These are phyloP conservation scores for Penicillium chermesinum DNA, from an alignment of 495 filamentous ascomycete species.

Conservation along the genomic window DNA sequence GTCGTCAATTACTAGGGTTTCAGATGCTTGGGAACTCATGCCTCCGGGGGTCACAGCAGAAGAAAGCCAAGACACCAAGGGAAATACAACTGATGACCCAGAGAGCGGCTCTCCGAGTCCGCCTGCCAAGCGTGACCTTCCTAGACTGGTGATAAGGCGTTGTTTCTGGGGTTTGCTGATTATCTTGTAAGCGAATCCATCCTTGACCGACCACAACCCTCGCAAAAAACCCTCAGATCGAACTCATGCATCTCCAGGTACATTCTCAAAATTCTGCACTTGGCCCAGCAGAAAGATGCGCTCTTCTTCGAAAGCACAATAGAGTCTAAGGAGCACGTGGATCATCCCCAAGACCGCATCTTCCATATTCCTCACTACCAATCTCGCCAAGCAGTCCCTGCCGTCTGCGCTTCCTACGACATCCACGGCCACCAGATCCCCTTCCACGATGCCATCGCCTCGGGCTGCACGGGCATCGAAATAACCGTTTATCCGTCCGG, in stretches of 20 bases:
- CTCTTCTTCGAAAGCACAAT: not conserved
- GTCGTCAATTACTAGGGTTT: not conserved
- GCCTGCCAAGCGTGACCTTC: not conserved
- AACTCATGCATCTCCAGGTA: not conserved
- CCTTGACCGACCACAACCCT: too few relatives aligned
- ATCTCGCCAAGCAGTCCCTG: not conserved
- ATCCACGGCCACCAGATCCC: constrained; percentile 19
- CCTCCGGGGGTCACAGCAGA: too few relatives aligned
- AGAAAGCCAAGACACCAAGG: too few relatives aligned
- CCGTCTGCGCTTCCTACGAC: constrained; percentile 9
- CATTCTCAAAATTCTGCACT: not conserved
- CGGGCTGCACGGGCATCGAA: constrained; percentile 60
- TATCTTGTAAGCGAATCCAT: not conserved
- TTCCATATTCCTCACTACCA: not conserved
- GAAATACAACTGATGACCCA: too few relatives aligned
- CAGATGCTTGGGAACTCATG: not conserved
- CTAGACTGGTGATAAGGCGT: not conserved
- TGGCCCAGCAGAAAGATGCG: not conserved
- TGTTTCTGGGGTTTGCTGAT: not conserved
- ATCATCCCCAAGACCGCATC: too few relatives aligned
- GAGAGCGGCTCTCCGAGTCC: too few relatives aligned
- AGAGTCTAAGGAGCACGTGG: too few relatives aligned
- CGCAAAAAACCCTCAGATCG: not conserved
- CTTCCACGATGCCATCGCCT: constrained; percentile 39
- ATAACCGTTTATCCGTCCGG: constrained; percentile 71